Evolutionary conservation across 2,329 filamentous ascomycete genomes (phyloP).

Genomic region (Xylariales sp.): DNA sequence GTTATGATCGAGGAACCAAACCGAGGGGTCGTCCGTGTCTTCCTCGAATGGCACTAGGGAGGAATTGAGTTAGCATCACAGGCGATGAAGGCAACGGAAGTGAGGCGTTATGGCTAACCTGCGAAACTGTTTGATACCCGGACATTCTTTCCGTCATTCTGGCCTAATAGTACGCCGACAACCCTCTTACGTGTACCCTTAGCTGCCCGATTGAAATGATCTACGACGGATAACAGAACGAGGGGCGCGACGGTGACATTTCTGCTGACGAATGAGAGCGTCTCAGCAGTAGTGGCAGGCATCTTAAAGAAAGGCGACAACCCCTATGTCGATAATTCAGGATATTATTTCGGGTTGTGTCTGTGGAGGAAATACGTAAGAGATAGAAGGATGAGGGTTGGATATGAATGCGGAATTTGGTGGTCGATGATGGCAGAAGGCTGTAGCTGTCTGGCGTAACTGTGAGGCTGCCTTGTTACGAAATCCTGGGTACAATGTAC

Average conservation of each 20-base stretch:
- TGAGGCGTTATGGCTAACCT: constrained; percentile 65
- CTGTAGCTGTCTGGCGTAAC: constrained; percentile 46
- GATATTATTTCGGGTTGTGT: constrained; percentile 12
- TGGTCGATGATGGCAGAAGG: constrained; percentile 31
- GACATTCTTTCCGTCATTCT: constrained; percentile 96
- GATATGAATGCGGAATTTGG: constrained; percentile 23
- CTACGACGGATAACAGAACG: constrained; percentile 96
- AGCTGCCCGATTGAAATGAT: constrained; percentile 95
- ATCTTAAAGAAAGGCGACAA: constrained; percentile 61
- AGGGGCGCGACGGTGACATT: constrained; percentile 97
- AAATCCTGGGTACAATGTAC: constrained; percentile 35
- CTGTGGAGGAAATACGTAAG: constrained; percentile 20
- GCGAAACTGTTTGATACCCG: constrained; percentile 99
- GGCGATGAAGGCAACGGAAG: neutral
- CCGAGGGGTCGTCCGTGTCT: constrained; percentile 97
- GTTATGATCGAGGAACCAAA: constrained; percentile 99
- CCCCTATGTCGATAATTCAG: constrained; percentile 7
- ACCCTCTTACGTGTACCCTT: constrained; percentile 89
- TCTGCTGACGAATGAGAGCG: constrained; percentile 91
- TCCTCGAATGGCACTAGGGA: constrained; percentile 92
- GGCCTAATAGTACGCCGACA: constrained; percentile 91
- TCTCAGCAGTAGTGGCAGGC: constrained; percentile 97
- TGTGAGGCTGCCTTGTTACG: constrained; percentile 50
- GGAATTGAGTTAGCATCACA: constrained; percentile 25
- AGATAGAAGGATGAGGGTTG: constrained; percentile 30